Evolutionary conservation across 352 stramenopile species (phyloP).

Genomic region (Phytophthora pinifolia): DNA sequence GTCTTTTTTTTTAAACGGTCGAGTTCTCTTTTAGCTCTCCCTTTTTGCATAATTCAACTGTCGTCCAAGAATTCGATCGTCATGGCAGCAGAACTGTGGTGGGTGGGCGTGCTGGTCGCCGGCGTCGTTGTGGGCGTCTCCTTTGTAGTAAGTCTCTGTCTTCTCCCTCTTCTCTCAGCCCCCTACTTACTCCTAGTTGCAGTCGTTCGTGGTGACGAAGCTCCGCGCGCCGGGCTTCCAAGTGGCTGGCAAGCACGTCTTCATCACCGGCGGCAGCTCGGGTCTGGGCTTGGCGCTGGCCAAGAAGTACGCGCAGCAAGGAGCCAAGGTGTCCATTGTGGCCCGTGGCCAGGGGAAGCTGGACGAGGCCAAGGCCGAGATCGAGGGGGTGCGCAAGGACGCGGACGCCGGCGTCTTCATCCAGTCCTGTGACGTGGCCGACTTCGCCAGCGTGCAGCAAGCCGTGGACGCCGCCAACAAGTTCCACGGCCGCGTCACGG

Average conservation of each 20-base stretch:
- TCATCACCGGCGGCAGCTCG: slow-evolving; percentile 73
- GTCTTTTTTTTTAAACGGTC: too few relatives aligned
- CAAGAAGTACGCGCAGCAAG: slow-evolving; percentile 64
- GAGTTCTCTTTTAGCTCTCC: too few relatives aligned
- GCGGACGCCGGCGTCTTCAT: slow-evolving; percentile 51
- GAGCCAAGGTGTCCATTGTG: slow-evolving; percentile 78
- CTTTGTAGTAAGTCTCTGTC: slow-evolving; percentile 38
- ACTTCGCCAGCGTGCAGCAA: slow-evolving; percentile 56
- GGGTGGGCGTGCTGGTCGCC: slow-evolving; percentile 43
- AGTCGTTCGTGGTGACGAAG: slow-evolving; percentile 72
- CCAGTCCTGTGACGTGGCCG: slow-evolving; percentile 72
- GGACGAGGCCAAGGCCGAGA: slow-evolving; percentile 59
- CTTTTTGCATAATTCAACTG: slow-evolving; percentile 7
- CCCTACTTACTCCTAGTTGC: slow-evolving; percentile 6
- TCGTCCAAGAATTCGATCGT: neutral
- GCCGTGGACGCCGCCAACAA: slow-evolving; percentile 66
- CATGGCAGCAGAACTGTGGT: slow-evolving; percentile 48
- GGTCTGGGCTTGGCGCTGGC: slow-evolving; percentile 69
- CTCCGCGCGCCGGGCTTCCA: slow-evolving; percentile 63
- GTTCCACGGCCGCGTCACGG: slow-evolving; percentile 63
- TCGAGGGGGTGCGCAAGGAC: slow-evolving; percentile 46
- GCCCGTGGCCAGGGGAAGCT: slow-evolving; percentile 61
- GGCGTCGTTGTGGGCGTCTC: slow-evolving; percentile 51
- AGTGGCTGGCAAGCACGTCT: slow-evolving; percentile 81
- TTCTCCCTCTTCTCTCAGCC: neutral